phyloP scores from a whole-genome alignment of 441 rosid genomes.

The Jatropha multifida region DNA sequence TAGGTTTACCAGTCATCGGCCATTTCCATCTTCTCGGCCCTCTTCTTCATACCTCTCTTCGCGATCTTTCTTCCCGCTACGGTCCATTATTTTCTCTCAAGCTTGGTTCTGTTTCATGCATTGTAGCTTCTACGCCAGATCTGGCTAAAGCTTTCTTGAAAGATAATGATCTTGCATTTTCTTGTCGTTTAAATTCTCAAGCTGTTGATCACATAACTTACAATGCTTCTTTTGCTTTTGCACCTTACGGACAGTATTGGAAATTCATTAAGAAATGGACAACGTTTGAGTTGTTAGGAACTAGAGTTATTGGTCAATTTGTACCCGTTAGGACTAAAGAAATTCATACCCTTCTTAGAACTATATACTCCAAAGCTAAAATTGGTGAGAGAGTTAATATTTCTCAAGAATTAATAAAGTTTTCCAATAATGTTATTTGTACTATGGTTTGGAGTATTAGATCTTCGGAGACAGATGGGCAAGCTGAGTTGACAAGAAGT shows the following conservation, averaged over 20 bases:
- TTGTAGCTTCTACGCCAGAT: slow-evolving; percentile 37
- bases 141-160: slow-evolving; percentile 37
- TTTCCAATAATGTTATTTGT: slow-evolving; percentile 33
- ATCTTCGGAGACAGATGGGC: slow-evolving; percentile 16
- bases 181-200: slow-evolving; percentile 20
- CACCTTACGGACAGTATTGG: slow-evolving; percentile 26
- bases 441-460: slow-evolving; percentile 34
- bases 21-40: slow-evolving; percentile 46
- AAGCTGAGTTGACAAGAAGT: slow-evolving; percentile 19
- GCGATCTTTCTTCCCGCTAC: slow-evolving; percentile 17
- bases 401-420: slow-evolving; percentile 29
- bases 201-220: slow-evolving; percentile 38
- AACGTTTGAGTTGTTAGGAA: slow-evolving; percentile 31
- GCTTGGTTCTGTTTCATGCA: slow-evolving; percentile 30
- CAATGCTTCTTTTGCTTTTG: slow-evolving; percentile 34
- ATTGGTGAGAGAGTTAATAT: slow-evolving; percentile 25
- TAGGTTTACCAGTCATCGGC: slow-evolving; percentile 37
- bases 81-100: slow-evolving; percentile 33
- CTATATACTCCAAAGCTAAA: slow-evolving; percentile 13
- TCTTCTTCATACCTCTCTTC: slow-evolving; percentile 28
- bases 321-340: slow-evolving; percentile 29
- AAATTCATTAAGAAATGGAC: slow-evolving; percentile 28
- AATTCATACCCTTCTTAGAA: slow-evolving; percentile 10
- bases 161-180: slow-evolving; percentile 27
- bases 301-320: slow-evolving; percentile 22